Base-by-base conservation (phyloP, 2,329 filamentous ascomycete species). In the Cytospora piceae region DNA sequence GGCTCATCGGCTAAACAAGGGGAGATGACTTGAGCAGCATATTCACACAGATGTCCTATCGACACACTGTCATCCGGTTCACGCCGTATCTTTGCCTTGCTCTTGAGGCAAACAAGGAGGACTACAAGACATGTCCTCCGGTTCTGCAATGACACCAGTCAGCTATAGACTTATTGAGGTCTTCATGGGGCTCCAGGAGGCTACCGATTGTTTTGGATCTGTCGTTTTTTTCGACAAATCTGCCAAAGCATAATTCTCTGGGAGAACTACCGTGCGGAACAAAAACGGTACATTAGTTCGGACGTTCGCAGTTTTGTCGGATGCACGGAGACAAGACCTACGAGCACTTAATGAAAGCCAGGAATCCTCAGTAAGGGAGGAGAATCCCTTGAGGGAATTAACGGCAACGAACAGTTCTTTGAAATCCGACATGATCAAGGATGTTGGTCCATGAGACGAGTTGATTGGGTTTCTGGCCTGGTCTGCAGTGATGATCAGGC, bases 101-200 rank as follows among this genome's bases (percentile, higher is more conserved):
- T 42, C 61, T 58, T 66, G 22, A 68, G 54, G n/a, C 57, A 61
- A 39, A 60, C 57, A 29, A 66, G 64, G 24, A 61, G 32, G 14
- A 53, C 60, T 46, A 68, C 27, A 39, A 66, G 57, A 15, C 59
- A 49, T 39, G 59, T 29, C 24, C 53, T 54, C n/a, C 22, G 27
- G 51, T 54, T 31, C 66, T 67, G 24, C 11, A 34, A 34, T 22
- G 27, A 49, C 7, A n/a, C 24, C 9, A 29, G 5, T 65, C 24
- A 65, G 63, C 63, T 49, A 34, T n/a, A 17, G 24, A 22, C 17
- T 8, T 17, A 1, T 22, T 27, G 14, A n/a, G 22, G 14, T 14
- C 7, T 14, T 31, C 6, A 9, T 1, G 42, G 17, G 24, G 12
- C 15, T 24, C 14, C 17, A 31, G 57, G 31, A n/a, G 42, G 24